Percentiles rank a stretch among this genome's conserved stretches.
Conservation (phyloP, 2,329 filamentous ascomycete genomes). For the Clarireedia hainanense region DNA sequence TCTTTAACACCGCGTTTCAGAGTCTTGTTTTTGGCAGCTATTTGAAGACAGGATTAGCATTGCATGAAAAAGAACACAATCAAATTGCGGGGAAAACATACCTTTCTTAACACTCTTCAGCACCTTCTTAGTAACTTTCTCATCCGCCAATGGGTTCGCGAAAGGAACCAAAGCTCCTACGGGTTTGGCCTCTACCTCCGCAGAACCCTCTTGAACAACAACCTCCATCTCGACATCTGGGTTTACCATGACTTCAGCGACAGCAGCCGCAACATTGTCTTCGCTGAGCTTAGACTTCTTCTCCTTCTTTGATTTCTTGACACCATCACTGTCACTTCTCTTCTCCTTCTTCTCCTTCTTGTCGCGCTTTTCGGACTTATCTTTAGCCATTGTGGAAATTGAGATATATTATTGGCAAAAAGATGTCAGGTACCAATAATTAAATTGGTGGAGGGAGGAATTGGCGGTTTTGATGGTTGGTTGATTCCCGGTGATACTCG, state of each 20-base stretch:
- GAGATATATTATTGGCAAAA: neutral
- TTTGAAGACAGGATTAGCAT: neutral
- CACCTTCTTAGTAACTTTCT: conserved; percentile 63
- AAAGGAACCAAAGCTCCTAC: conserved; percentile 69
- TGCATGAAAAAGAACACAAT: neutral
- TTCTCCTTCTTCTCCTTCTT: conserved; percentile 66
- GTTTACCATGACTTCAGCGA: conserved; percentile 58
- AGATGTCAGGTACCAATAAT: neutral
- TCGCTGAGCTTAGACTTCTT: conserved; percentile 34
- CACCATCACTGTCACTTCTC: conserved; percentile 37
- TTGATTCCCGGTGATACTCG: conserved; percentile 2
- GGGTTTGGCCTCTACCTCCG: conserved; percentile 36
- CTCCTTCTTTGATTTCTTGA: conserved; percentile 39
- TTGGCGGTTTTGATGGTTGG: conserved; percentile 7
- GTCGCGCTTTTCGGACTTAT: conserved; percentile 26
- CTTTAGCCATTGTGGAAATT: conserved; percentile 26
- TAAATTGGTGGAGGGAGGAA: conserved; percentile 2
- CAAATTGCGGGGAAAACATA: conserved; percentile 18
- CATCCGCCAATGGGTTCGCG: conserved; percentile 71
- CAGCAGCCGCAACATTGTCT: conserved; percentile 47
- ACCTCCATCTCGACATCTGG: conserved; percentile 40
- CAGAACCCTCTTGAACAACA: conserved; percentile 31
- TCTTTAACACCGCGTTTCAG: conserved; percentile 98
- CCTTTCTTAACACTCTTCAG: conserved; percentile 58
- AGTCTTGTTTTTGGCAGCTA: conserved; percentile 90